A percentile compares a stretch with the other conserved stretches of the same genome.
Evolutionary conservation across 2,329 filamentous ascomycete genomes (phyloP).

Genomic region (Stemphylium beticola): DNA sequence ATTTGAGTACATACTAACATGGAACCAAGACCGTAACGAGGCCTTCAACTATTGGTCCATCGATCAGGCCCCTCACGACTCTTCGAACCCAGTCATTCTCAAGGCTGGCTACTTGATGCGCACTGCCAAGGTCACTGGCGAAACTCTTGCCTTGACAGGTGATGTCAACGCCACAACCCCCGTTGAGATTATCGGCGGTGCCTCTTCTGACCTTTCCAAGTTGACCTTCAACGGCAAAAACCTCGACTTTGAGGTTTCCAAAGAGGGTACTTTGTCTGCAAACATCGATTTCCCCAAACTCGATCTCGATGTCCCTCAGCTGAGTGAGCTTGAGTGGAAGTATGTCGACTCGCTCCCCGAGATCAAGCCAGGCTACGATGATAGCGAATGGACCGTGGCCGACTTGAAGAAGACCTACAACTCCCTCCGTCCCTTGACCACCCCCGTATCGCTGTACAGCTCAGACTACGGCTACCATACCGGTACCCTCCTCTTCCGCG

Average conservation of each 20-base stretch:
- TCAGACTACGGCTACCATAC: slow-evolving; percentile 77
- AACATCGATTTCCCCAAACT: slow-evolving; percentile 60
- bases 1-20: slow-evolving; percentile 19
- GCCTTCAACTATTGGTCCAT: slow-evolving; percentile 75
- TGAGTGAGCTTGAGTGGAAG: slow-evolving; percentile 69
- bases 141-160: slow-evolving; percentile 67
- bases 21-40: slow-evolving; percentile 63
- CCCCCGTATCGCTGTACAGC: slow-evolving; percentile 68
- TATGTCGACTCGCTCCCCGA: slow-evolving; percentile 75
- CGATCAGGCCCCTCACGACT: slow-evolving; percentile 50
- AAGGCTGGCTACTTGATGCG: slow-evolving; percentile 70
- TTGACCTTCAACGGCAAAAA: slow-evolving; percentile 67
- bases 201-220: slow-evolving; percentile 58
- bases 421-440: slow-evolving; percentile 61
- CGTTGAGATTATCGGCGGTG: slow-evolving; percentile 71
- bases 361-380: slow-evolving; percentile 67
- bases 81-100: slow-evolving; percentile 58
- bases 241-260: slow-evolving; percentile 48
- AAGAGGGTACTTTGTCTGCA: slow-evolving; percentile 58
- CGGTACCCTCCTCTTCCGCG: slow-evolving; percentile 72
- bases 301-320: slow-evolving; percentile 61
- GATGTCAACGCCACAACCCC: slow-evolving; percentile 74
- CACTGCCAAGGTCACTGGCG: slow-evolving; percentile 62
- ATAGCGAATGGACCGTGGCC: slow-evolving; percentile 69
- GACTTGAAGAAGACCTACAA: slow-evolving; percentile 67